Conservation (phyloP, 75 land plant genomes). For the Cryptomeria japonica region DNA sequence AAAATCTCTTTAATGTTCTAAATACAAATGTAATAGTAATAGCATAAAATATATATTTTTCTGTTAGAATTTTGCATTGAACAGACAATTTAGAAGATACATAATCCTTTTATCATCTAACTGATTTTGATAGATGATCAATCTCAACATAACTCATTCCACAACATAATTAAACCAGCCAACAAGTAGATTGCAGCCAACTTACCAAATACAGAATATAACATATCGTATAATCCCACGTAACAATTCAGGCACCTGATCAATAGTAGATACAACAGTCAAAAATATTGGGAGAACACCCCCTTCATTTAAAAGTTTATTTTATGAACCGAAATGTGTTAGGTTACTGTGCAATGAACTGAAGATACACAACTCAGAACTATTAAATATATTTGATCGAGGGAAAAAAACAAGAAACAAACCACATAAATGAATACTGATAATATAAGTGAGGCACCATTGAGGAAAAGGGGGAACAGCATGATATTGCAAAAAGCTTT, state of each 20-base stretch:
- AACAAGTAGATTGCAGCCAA: slow-evolving; percentile 12
- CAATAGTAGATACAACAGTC: slow-evolving; percentile 15
- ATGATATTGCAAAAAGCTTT: background rate
- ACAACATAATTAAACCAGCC: background rate
- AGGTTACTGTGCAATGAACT: slow-evolving; percentile 1
- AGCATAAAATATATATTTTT: background rate
- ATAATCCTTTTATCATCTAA: background rate
- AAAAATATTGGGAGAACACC: slow-evolving; percentile 3
- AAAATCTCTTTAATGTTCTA: background rate
- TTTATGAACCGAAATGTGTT: slow-evolving; percentile 9
- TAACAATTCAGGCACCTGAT: slow-evolving; percentile 16
- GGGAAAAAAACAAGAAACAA: background rate
- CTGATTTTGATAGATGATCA: background rate
- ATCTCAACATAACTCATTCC: background rate
- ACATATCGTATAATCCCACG: slow-evolving; percentile 5
- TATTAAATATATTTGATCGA: background rate
- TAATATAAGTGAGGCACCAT: background rate
- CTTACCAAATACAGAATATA: slow-evolving; percentile 15
- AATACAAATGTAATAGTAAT: background rate
- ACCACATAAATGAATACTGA: background rate
- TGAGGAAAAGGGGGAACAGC: background rate
- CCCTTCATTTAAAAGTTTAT: slow-evolving; percentile 5
- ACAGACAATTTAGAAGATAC: background rate
- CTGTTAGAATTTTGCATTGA: background rate
- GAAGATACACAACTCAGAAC: background rate